Percentiles rank a stretch among this genome's conserved stretches.
phyloP scores from a whole-genome alignment of 768 basidiomycete species.

The Austroboletus eburneus region DNA sequence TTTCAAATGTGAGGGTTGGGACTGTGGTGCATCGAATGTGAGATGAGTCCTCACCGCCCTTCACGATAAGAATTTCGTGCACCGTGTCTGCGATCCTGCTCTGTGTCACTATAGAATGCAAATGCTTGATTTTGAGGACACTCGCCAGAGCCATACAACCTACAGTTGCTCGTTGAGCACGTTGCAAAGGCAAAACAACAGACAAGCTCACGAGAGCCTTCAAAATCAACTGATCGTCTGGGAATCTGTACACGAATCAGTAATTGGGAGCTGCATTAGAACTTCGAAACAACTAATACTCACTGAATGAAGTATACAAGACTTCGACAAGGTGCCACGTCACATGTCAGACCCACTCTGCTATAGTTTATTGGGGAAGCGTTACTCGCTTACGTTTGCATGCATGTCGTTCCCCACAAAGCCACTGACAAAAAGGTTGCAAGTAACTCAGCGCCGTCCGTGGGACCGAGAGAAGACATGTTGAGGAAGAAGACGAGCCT shows the following conservation, averaged over 20 bases:
- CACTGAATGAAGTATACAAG: slow-evolving; percentile 5
- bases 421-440: slow-evolving; percentile 5
- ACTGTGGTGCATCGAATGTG: not conserved
- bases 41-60: slow-evolving; percentile 1
- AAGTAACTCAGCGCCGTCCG: slow-evolving; percentile 8
- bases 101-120: too few species aligned
- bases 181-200: too few species aligned
- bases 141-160: slow-evolving; percentile 3
- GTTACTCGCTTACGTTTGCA: slow-evolving; percentile 6
- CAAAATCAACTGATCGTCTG: not conserved
- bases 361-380: too few species aligned
- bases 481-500: not conserved
- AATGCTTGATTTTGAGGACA: not conserved
- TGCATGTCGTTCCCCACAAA: slow-evolving; percentile 12
- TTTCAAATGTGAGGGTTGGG: not conserved
- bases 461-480: slow-evolving; percentile 8
- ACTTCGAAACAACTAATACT: not conserved
- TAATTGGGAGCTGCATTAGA: too few species aligned
- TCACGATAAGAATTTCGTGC: slow-evolving; percentile 1
- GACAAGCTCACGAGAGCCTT: not conserved
- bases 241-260: not conserved
- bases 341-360: not conserved
- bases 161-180: not conserved
- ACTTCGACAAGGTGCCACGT: not conserved
- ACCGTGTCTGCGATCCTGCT: not conserved